A percentile compares a stretch with the other conserved stretches of the same genome.
Conservation (phyloP, 768 basidiomycete genomes). For the Tylopilus sp. region DNA sequence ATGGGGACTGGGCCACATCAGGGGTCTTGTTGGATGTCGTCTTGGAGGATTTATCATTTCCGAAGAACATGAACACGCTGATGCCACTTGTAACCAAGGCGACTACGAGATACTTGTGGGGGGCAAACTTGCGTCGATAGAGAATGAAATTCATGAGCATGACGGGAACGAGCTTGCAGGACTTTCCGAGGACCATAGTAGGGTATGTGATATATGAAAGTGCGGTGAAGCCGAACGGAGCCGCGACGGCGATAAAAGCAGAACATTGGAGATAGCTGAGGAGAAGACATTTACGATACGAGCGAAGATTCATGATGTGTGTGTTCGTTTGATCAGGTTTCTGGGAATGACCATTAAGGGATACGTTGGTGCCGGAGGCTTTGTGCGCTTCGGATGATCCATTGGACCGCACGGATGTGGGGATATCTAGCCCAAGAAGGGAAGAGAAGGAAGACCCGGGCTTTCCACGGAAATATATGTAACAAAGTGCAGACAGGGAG, state of each 20-base stretch:
- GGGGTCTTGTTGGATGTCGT: constrained; percentile 32
- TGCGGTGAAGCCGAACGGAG: constrained; percentile 94
- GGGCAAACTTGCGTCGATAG: constrained; percentile 88
- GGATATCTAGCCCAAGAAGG: constrained; percentile 54
- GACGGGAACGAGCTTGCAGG: constrained; percentile 98
- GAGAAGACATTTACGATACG: constrained; percentile 50
- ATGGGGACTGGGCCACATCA: constrained; percentile 33
- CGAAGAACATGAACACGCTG: constrained; percentile 91
- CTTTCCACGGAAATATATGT: constrained; percentile 64
- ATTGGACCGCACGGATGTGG: constrained; percentile 23
- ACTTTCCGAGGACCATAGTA: constrained; percentile 98
- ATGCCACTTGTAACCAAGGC: constrained; percentile 90
- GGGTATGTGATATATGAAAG: constrained; percentile 97
- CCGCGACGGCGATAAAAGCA: constrained; percentile 82
- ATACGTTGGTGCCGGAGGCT: constrained; percentile 32
- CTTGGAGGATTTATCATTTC: constrained; percentile 48
- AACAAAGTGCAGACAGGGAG: constrained; percentile 71
- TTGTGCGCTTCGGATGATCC: constrained; percentile 28
- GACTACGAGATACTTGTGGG: constrained; percentile 95
- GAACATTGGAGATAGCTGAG: constrained; percentile 80
- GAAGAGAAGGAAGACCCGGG: constrained; percentile 49
- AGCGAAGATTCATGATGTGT: constrained; percentile 30
- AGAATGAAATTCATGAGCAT: constrained; percentile 97
- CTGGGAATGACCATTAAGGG: constrained; percentile 32
- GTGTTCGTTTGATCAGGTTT: constrained; percentile 22